A percentile compares a stretch with the other conserved stretches of the same genome.
phyloP scores from a whole-genome alignment of 768 basidiomycete species.

The Suillus decipiens region DNA sequence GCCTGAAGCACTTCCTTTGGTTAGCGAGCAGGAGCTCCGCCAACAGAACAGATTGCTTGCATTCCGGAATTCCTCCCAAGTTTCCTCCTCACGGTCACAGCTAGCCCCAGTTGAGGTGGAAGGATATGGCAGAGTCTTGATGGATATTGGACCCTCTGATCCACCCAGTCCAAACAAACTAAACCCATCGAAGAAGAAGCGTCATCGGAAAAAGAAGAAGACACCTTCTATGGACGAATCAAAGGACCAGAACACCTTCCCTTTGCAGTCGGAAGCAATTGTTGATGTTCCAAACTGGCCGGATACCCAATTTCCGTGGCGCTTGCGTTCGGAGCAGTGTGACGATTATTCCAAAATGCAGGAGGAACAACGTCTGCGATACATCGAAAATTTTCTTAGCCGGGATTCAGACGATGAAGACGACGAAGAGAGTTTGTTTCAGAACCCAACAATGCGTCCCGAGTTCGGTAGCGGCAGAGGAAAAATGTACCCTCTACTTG shows the following conservation, averaged over 20 bases:
- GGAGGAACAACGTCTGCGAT: slow-evolving; percentile 59
- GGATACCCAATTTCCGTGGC: slow-evolving; percentile 80
- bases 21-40: slow-evolving; percentile 60
- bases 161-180: slow-evolving; percentile 29
- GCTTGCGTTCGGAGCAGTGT: slow-evolving; percentile 56
- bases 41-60: slow-evolving; percentile 72
- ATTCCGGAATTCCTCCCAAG: slow-evolving; percentile 49
- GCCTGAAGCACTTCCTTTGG: slow-evolving; percentile 13
- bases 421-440: slow-evolving; percentile 23
- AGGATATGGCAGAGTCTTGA: slow-evolving; percentile 70
- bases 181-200: slow-evolving; percentile 40
- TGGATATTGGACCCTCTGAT: slow-evolving; percentile 54
- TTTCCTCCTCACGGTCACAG: slow-evolving; percentile 35
- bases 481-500: slow-evolving; percentile 60
- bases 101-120: slow-evolving; percentile 67
- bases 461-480: slow-evolving; percentile 42
- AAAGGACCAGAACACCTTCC: slow-evolving; percentile 17
- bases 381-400: slow-evolving; percentile 73
- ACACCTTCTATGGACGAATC: slow-evolving; percentile 29
- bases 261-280: slow-evolving; percentile 30
- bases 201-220: slow-evolving; percentile 53
- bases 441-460: not conserved
- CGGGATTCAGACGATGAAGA: slow-evolving; percentile 65
- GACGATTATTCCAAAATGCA: slow-evolving; percentile 52
- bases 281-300: slow-evolving; percentile 72